Conservation (phyloP, 805 yeast species). For the Wickerhamiella azymoides region DNA sequence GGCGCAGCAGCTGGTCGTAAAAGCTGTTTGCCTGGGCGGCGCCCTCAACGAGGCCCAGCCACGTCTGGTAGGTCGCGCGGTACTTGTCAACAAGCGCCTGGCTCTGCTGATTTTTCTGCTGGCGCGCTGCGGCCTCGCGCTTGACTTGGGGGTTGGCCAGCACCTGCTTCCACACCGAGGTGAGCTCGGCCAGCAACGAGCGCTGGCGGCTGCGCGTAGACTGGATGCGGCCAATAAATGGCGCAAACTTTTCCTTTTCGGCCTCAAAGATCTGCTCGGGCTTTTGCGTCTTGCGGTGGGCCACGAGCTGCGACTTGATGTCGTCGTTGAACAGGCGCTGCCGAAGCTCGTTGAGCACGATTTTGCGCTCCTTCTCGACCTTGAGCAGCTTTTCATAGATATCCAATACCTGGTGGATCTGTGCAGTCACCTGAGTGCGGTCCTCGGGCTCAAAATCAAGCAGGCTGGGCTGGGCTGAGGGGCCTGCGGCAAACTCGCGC, state of each 20-base stretch:
- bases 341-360: slow-evolving; percentile 52
- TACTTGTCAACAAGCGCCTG: slow-evolving; percentile 23
- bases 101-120: slow-evolving; percentile 9
- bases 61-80: slow-evolving; percentile 38
- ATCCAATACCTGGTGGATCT: slow-evolving; percentile 41
- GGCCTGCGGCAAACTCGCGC: not conserved
- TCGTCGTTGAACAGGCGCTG: slow-evolving; percentile 66
- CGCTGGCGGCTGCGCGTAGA: slow-evolving; percentile 56
- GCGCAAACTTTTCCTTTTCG: slow-evolving; percentile 65
- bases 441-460: slow-evolving; percentile 53
- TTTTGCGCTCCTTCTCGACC: slow-evolving; percentile 48
- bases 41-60: slow-evolving; percentile 48
- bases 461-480: slow-evolving; percentile 23
- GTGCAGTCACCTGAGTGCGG: slow-evolving; percentile 23
- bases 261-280: slow-evolving; percentile 48
- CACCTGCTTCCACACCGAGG: slow-evolving; percentile 33
- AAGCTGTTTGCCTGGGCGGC: slow-evolving; percentile 46
- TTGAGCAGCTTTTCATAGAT: slow-evolving; percentile 45
- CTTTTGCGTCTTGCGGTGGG: slow-evolving; percentile 45
- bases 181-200: slow-evolving; percentile 34
- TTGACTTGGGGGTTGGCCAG: slow-evolving; percentile 33
- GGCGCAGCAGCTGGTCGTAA: slow-evolving; percentile 38
- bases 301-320: slow-evolving; percentile 58
- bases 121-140: slow-evolving; percentile 29
- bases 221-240: slow-evolving; percentile 51